phyloP scores from a whole-genome alignment of 2,329 filamentous ascomycete genomes.

The Onygenales sp. region DNA sequence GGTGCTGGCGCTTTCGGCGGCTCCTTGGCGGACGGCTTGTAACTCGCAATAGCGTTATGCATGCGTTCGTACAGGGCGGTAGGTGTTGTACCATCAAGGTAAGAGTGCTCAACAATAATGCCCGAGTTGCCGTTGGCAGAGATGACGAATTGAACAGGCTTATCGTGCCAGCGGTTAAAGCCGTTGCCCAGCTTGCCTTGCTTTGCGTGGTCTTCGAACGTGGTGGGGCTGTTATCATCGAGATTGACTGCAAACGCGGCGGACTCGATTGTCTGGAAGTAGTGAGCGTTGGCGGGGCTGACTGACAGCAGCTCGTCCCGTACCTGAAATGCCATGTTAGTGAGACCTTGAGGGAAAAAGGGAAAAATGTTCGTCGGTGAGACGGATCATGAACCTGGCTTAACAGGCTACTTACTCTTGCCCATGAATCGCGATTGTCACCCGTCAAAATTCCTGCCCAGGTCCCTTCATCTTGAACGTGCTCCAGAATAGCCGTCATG shows the following conservation, averaged over 20 bases:
- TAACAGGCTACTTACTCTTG: constrained; percentile 2
- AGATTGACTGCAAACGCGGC: constrained; percentile 17
- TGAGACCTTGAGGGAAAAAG: not conserved
- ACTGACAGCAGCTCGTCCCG: not conserved
- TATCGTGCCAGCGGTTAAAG: constrained; percentile 19
- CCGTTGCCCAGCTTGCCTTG: constrained; percentile 13
- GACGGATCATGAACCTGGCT: not conserved
- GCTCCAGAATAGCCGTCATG: constrained; percentile 1
- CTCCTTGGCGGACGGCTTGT: not conserved
- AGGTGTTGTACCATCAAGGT: constrained; percentile 14
- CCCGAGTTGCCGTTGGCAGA: constrained; percentile 18
- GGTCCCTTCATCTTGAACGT: not conserved
- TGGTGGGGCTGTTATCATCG: constrained; percentile 15
- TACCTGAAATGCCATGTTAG: not conserved
- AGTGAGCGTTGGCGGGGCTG: not conserved
- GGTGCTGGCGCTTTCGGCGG: not conserved
- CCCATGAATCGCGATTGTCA: constrained; percentile 8
- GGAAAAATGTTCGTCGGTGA: not conserved
- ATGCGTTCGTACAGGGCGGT: not conserved
- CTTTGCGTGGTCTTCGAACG: constrained; percentile 9
- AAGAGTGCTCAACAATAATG: constrained; percentile 16
- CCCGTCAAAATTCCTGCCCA: constrained; percentile 9
- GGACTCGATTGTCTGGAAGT: constrained; percentile 12
- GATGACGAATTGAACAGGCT: constrained; percentile 17
- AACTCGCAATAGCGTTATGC: not conserved